phyloP scores from a whole-genome alignment of 2,329 filamentous ascomycete genomes.

The Beauveria pseudobassiana region DNA sequence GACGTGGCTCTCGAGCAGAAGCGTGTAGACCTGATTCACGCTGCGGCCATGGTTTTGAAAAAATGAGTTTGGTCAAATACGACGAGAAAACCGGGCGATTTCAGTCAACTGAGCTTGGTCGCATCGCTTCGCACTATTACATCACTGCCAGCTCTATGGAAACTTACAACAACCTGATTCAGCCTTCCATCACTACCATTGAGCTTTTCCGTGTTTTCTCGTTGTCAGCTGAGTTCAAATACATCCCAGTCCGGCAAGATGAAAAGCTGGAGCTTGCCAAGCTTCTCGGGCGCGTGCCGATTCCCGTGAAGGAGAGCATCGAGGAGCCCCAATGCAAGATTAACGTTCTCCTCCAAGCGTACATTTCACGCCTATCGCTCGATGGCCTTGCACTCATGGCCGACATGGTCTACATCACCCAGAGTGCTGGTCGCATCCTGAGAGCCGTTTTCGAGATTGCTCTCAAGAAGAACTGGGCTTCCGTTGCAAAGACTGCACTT shows the following conservation, averaged over 20 bases:
- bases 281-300: constrained; percentile 78
- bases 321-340: constrained; percentile 97
- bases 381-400: constrained; percentile 95
- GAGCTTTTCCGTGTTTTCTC: constrained; percentile 96
- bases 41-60: constrained; percentile 78
- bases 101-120: constrained; percentile 86
- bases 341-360: constrained; percentile 93
- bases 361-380: constrained; percentile 88
- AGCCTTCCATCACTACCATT: constrained; percentile 85
- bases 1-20: constrained; percentile 91
- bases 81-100: constrained; percentile 87
- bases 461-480: constrained; percentile 94
- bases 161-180: constrained; percentile 92
- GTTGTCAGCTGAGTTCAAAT: constrained; percentile 96
- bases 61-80: constrained; percentile 85
- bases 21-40: constrained; percentile 94
- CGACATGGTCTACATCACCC: constrained; percentile 96
- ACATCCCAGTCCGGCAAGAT: constrained; percentile 93
- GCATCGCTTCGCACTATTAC: constrained; percentile 97
- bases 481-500: constrained; percentile 83
- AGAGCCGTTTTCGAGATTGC: constrained; percentile 95
- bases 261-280: constrained; percentile 96
- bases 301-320: constrained; percentile 95
- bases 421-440: constrained; percentile 92
- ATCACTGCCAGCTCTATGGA: constrained; percentile 95